These are phyloP conservation scores for Dothideomycetes sp. DNA, from an alignment of 2,329 filamentous ascomycete species.

Conservation along the genomic window DNA sequence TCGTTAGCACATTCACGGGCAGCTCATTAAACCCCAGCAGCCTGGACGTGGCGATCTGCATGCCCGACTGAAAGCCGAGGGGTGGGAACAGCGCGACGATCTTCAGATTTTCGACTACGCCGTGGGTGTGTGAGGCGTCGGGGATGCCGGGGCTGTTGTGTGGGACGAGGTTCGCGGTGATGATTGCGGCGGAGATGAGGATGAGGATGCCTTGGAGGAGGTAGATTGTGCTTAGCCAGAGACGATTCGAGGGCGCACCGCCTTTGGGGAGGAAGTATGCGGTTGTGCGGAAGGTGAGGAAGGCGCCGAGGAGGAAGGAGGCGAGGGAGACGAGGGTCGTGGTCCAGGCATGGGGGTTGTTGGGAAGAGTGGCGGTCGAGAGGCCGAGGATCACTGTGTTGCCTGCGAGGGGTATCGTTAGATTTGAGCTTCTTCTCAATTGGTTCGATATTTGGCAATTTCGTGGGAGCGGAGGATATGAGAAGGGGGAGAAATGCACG, in stretches of 20 bases:
- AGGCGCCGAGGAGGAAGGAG: constrained; percentile 44
- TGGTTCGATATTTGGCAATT: background rate
- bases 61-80: constrained; percentile 43
- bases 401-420: constrained; percentile 24
- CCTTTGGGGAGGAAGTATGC: constrained; percentile 25
- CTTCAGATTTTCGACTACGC: constrained; percentile 26
- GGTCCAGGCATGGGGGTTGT: constrained; percentile 42
- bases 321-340: constrained; percentile 43
- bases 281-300: constrained; percentile 30
- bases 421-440: background rate
- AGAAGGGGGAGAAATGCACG: no score
- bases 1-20: constrained; percentile 45
- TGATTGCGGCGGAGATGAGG: constrained; percentile 41
- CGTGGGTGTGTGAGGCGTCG: constrained; percentile 14
- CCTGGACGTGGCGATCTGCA: constrained; percentile 41
- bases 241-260: constrained; percentile 20
- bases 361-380: constrained; percentile 42
- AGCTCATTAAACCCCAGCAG: constrained; percentile 42
- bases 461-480: background rate
- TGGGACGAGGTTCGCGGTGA: constrained; percentile 35
- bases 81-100: constrained; percentile 33
- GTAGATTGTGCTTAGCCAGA: constrained; percentile 38
- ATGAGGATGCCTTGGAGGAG: constrained; percentile 41
- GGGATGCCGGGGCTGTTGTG: constrained; percentile 27
- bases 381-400: constrained; percentile 55